Base-by-base conservation (phyloP, 1,284 basidiomycete genomes). In the Malassezia obtusa region DNA sequence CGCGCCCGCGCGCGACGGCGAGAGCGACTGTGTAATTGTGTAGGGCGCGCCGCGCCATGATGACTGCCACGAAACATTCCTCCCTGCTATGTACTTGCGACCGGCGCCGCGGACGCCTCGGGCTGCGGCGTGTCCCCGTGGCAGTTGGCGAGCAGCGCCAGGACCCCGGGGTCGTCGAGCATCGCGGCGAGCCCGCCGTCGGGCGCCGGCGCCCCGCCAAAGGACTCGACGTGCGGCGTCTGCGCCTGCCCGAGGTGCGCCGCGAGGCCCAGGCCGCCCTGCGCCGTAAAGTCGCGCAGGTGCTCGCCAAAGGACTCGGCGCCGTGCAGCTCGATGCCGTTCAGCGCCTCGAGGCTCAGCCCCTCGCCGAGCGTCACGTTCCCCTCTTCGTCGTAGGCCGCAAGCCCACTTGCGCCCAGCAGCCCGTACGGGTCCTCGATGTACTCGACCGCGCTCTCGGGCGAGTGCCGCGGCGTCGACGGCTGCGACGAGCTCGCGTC, bases 341-440 rank as follows among this genome's bases (percentile, higher is more conserved):
- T 61, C 30, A 68, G 64, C 14, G 54, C 58, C 36, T 67, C 65
- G 7, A 61, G 57, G 15, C 57, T 60, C 38, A 66, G 56, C 4
- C 50, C 49, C 14, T 36, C 24, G 22, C 31, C 24, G 45, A 40
- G 12, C 45, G 39, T 2, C 35, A 44, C 9, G 48, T 3, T 5
- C 50, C 49, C 40, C 0, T 59, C 58, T 15, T 52, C 52, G 1
- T 48, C 52, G 17, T 59, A 49, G 32, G 64, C 52, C 10, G 65
- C 67, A 28, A 71, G 56, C 19, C 67, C 67, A 28, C 58, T 63
- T 7, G 65, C 64, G 3, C 63, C 62, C 1, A 71, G 49, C 6
- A 71, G 58, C 12, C 67, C 68, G 48, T 71, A 71, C 12, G 68
- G 67, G 52, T 71, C 68, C 36, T 71, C 68, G 46, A 71, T 57